Conservation (phyloP, 2,329 filamentous ascomycete species). For the Colletotrichum tropicicola region DNA sequence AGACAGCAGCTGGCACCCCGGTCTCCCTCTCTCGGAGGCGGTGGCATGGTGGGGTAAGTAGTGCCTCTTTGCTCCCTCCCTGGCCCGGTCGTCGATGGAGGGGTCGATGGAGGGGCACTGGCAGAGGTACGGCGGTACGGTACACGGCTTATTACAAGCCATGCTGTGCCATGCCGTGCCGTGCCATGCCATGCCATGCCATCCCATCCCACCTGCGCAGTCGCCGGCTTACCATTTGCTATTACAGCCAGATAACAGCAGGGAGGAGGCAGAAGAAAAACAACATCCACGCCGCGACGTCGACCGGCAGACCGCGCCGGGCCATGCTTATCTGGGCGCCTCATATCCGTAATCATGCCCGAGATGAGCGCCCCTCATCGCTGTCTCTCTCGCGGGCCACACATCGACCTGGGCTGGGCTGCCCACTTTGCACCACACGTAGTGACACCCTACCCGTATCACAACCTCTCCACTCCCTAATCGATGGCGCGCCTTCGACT, state of each 20-base stretch:
- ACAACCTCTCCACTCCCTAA: conserved; percentile 27
- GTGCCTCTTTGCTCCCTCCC: conserved; percentile 24
- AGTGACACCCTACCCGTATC: conserved; percentile 30
- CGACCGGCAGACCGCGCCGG: not conserved
- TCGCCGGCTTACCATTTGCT: conserved; percentile 38
- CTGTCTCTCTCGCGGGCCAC: conserved; percentile 17
- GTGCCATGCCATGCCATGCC: not conserved
- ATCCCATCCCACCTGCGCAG: conserved; percentile 35
- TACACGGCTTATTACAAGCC: too few relatives aligned
- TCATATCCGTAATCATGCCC: too few relatives aligned
- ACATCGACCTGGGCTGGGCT: conserved; percentile 10
- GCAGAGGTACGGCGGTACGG: too few relatives aligned
- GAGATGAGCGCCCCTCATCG: too few relatives aligned
- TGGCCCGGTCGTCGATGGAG: conserved; percentile 17
- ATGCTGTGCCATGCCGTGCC: not conserved
- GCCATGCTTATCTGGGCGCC: not conserved
- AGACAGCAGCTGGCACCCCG: conserved; percentile 8
- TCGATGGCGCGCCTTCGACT: conserved; percentile 23
- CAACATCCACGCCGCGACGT: too few relatives aligned
- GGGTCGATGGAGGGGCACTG: conserved; percentile 26
- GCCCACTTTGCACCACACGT: conserved; percentile 29
- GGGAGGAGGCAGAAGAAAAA: not conserved
- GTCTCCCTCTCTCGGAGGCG: conserved; percentile 21
- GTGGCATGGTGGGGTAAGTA: conserved; percentile 32
- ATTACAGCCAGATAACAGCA: conserved; percentile 22